phyloP scores from a whole-genome alignment of 331 rosid species.

The Acacia concinna region DNA sequence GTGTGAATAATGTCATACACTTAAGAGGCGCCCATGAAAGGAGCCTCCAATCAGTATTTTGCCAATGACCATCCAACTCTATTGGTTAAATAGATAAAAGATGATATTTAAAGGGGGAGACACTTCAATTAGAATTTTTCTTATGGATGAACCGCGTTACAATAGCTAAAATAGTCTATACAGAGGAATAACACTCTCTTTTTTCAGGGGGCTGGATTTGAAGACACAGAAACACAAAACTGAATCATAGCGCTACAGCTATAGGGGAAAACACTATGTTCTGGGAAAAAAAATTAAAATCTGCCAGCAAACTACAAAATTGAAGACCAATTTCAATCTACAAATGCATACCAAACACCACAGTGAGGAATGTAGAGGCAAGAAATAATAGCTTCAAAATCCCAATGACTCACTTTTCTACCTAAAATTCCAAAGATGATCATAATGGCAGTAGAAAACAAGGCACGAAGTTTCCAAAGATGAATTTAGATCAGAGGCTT shows the following conservation, averaged over 20 bases:
- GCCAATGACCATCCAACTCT: background rate
- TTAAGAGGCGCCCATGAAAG: background rate
- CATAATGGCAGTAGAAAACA: background rate
- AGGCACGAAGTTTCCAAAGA: background rate
- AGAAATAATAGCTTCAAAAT: background rate
- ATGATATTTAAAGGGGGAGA: background rate
- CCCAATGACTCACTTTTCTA: background rate
- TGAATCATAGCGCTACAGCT: background rate
- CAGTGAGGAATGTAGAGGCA: background rate
- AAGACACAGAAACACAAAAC: background rate
- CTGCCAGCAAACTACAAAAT: background rate
- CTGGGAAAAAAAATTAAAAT: background rate
- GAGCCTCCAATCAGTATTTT: background rate
- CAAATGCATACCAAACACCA: background rate
- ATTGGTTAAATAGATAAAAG: background rate
- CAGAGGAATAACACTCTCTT: background rate
- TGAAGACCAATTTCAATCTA: background rate
- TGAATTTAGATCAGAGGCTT: background rate
- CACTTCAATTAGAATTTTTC: background rate
- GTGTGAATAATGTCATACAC: background rate
- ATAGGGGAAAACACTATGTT: background rate
- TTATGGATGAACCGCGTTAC: background rate
- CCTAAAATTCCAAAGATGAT: background rate
- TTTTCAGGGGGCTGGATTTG: background rate
- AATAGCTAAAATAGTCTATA: background rate